These are phyloP conservation scores for Centella asiatica DNA, from an alignment of 129 eudicot genomes.

Conservation along the genomic window DNA sequence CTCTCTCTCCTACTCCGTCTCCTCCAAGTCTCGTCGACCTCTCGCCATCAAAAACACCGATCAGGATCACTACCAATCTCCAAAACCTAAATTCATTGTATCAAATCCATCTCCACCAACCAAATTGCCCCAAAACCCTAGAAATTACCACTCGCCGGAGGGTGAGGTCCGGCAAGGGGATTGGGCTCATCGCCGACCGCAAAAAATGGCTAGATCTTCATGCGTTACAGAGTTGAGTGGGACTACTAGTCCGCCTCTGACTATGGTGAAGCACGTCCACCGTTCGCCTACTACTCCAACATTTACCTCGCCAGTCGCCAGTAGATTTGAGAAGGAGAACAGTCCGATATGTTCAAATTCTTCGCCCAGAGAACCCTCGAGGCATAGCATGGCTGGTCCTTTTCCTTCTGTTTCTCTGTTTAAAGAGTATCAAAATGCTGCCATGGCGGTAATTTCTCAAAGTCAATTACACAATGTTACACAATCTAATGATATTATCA, in stretches of 20 bases:
- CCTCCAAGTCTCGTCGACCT: constrained; percentile 35
- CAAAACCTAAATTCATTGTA: constrained; percentile 5
- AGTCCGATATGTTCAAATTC: constrained; percentile 23
- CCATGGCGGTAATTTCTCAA: constrained; percentile 55
- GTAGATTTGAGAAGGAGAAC: constrained; percentile 2
- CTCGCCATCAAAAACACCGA: constrained; percentile 21
- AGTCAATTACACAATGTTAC: too few species aligned
- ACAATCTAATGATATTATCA: too few species aligned
- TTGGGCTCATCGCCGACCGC: constrained; percentile 24
- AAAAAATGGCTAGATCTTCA: constrained; percentile 37
- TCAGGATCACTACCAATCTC: constrained; percentile 23
- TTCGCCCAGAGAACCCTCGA: constrained; percentile 29
- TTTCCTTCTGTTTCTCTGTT: constrained; percentile 72
- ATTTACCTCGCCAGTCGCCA: constrained; percentile 29
- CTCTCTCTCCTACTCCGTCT: constrained; percentile 22
- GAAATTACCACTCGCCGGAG: constrained; percentile 14
- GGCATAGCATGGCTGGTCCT: constrained; percentile 71
- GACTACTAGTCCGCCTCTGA: constrained; percentile 28
- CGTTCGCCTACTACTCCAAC: constrained; percentile 35
- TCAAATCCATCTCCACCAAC: constrained; percentile 17
- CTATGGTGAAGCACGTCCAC: constrained; percentile 56
- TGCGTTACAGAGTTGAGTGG: constrained; percentile 24
- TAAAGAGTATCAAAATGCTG: constrained; percentile 87
- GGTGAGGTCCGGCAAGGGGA: constrained; percentile 33
- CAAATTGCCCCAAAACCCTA: constrained; percentile 25